Evolutionary conservation across 257 asterid species (phyloP).

Genomic region (Solanum chaucha): DNA sequence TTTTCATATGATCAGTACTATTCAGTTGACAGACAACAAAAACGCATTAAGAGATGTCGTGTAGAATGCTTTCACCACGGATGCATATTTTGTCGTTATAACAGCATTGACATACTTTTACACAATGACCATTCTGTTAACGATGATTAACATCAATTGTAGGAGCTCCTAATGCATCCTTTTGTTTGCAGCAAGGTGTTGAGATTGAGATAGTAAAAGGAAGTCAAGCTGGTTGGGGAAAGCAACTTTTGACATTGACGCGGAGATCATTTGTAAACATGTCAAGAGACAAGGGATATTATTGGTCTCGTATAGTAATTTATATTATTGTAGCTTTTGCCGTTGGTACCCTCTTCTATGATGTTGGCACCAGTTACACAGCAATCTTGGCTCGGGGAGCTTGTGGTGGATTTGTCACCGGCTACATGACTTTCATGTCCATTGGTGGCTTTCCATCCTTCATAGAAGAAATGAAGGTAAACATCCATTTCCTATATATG

Average conservation of each 20-base stretch:
- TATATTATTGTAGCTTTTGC: slow-evolving; percentile 57
- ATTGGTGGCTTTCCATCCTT: slow-evolving; percentile 98
- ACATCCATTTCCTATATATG: neutral
- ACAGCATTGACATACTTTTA: neutral
- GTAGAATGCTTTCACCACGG: neutral
- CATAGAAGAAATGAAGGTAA: slow-evolving; percentile 84
- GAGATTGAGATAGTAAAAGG: slow-evolving; percentile 52
- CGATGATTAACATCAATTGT: neutral
- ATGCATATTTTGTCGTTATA: neutral
- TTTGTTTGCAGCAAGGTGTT: slow-evolving; percentile 49
- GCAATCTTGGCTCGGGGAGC: slow-evolving; percentile 92
- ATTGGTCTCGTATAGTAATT: slow-evolving; percentile 74
- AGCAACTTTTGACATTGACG: slow-evolving; percentile 65
- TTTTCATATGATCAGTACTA: neutral
- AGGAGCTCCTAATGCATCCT: neutral
- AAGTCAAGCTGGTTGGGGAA: slow-evolving; percentile 88
- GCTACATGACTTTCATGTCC: slow-evolving; percentile 96
- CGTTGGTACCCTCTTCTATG: slow-evolving; percentile 83
- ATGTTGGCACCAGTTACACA: slow-evolving; percentile 79
- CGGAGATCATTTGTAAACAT: slow-evolving; percentile 67
- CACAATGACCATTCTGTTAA: neutral
- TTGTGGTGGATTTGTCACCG: slow-evolving; percentile 83
- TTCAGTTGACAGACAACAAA: neutral
- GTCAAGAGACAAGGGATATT: slow-evolving; percentile 77
- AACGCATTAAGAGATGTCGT: neutral